phyloP scores from a whole-genome alignment of 1,284 basidiomycete species.

The Exobasidium cylindrosporum region DNA sequence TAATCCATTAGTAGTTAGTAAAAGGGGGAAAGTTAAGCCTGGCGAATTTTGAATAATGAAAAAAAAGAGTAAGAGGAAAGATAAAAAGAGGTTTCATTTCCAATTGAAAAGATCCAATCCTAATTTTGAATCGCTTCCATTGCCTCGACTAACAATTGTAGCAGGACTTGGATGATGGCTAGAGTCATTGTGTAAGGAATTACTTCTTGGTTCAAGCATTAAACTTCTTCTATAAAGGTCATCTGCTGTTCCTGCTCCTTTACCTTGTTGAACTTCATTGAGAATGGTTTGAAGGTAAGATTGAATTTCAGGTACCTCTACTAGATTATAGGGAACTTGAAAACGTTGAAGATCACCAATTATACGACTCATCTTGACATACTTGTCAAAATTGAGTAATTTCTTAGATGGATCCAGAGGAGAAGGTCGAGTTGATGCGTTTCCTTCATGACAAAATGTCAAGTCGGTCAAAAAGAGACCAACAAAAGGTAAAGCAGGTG shows the following conservation, averaged over 20 bases:
- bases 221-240: conserved; percentile 51
- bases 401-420: conserved; percentile 69
- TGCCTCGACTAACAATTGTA: conserved; percentile 24
- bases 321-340: conserved; percentile 78
- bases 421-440: conserved; percentile 78
- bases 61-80: too few relatives aligned
- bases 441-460: conserved; percentile 93
- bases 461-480: conserved; percentile 85
- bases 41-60: too few relatives aligned
- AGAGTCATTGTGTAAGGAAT: conserved; percentile 2
- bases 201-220: conserved; percentile 46
- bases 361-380: conserved; percentile 55
- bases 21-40: too few relatives aligned
- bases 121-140: conserved; percentile 17
- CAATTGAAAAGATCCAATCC: conserved; percentile 48
- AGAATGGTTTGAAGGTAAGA: conserved; percentile 62
- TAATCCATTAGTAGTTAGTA: too few relatives aligned
- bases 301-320: conserved; percentile 79
- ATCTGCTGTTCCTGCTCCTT: conserved; percentile 37
- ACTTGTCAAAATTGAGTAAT: conserved; percentile 83
- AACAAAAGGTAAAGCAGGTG: conserved; percentile 51
- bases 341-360: conserved; percentile 82
- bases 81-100: conserved; percentile 20
- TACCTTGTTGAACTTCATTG: conserved; percentile 28
- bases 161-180: conserved; percentile 7